phyloP scores from a whole-genome alignment of 2,329 filamentous ascomycete genomes.

The Chrysoporthe cubensis region DNA sequence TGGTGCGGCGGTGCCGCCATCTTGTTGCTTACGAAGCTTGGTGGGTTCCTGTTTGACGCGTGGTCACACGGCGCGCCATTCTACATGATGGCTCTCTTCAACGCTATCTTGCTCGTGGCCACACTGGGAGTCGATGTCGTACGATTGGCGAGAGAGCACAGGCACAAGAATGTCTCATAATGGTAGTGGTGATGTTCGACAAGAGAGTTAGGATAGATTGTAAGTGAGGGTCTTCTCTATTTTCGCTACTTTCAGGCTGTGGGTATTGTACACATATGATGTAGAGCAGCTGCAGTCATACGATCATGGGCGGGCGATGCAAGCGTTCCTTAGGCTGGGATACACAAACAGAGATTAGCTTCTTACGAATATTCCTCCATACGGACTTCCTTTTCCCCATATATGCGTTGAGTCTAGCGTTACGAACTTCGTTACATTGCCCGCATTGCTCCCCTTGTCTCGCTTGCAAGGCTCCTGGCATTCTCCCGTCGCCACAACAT shows the following conservation, averaged over 20 bases:
- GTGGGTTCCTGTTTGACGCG: constrained; percentile 82
- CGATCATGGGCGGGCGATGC: constrained; percentile 6
- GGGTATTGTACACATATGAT: neutral
- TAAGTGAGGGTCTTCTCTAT: neutral
- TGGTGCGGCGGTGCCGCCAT: constrained; percentile 90
- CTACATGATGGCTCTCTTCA: constrained; percentile 92
- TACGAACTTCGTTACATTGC: too few species aligned
- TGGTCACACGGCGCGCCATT: constrained; percentile 80
- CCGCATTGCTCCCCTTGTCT: too few species aligned
- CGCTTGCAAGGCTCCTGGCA: too few species aligned
- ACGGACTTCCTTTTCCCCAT: neutral
- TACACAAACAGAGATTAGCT: neutral
- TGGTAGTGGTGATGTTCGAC: neutral
- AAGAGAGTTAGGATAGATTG: neutral
- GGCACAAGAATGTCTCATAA: constrained; percentile 3
- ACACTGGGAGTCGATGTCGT: constrained; percentile 55
- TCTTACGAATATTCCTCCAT: neutral
- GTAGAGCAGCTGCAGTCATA: neutral
- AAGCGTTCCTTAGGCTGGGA: neutral
- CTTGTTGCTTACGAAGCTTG: constrained; percentile 85
- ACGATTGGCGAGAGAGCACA: constrained; percentile 22
- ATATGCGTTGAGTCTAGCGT: neutral
- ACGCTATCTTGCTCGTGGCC: constrained; percentile 69
- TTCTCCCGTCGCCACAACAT: too few species aligned
- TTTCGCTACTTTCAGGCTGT: neutral